phyloP scores from a whole-genome alignment of 352 stramenopile genomes.

The Globisporangium paddicum region DNA sequence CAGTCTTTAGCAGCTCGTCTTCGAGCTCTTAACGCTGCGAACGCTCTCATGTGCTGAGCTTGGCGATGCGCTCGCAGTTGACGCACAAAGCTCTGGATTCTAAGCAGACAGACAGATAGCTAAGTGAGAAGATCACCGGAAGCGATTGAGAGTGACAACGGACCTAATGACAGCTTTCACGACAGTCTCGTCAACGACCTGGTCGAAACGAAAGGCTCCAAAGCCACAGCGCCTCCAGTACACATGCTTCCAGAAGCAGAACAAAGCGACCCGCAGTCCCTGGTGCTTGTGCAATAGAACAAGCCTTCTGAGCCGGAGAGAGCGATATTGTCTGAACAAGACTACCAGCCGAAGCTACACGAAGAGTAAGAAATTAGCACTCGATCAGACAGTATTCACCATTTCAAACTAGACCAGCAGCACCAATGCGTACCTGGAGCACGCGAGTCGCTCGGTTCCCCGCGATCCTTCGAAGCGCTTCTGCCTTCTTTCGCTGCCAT shows the following conservation, averaged over 20 bases:
- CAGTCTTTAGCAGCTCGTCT: conserved; percentile 5
- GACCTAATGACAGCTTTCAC: conserved; percentile 14
- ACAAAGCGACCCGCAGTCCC: conserved; percentile 18
- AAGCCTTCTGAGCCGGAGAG: background rate
- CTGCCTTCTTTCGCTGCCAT: background rate
- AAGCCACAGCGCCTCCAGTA: conserved; percentile 26
- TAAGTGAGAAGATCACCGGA: no score
- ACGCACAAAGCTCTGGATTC: conserved; percentile 22
- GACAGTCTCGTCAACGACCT: conserved; percentile 4
- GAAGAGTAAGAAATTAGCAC: background rate
- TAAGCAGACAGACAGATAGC: background rate
- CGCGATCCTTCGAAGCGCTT: background rate
- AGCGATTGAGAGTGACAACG: background rate
- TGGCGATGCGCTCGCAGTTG: conserved; percentile 3
- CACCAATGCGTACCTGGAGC: conserved; percentile 9
- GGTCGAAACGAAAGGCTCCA: conserved; percentile 13
- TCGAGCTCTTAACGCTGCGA: background rate
- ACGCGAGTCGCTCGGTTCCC: background rate
- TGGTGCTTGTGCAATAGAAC: conserved; percentile 18
- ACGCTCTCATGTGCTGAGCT: conserved; percentile 6
- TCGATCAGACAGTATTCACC: background rate
- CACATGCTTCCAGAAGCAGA: conserved; percentile 36
- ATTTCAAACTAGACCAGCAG: no score
- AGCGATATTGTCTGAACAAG: conserved; percentile 7
- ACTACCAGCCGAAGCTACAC: conserved; percentile 10